Conservation (phyloP, 106 monocot species). For the Amphibolis antarctica region DNA sequence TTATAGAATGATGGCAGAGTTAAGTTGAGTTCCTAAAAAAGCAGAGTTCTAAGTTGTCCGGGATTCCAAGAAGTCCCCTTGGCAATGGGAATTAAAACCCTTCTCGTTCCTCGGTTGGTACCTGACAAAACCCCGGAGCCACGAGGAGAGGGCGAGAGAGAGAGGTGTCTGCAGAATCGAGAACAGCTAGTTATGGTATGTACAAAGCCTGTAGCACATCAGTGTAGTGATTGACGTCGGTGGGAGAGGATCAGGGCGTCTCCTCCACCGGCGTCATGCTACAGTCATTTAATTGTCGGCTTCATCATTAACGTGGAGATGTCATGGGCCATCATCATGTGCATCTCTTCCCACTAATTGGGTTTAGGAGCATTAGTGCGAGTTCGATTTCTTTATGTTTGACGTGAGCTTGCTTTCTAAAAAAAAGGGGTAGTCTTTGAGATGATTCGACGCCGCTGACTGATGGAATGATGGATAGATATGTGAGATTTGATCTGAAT, state of each 20-base stretch:
- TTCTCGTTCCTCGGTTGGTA: too few species aligned
- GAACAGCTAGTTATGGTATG: background rate
- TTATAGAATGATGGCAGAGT: too few species aligned
- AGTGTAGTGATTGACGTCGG: background rate
- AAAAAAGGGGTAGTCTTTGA: background rate
- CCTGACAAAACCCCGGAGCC: background rate
- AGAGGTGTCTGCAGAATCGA: background rate
- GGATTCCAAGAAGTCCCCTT: background rate
- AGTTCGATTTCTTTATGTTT: background rate
- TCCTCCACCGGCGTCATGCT: background rate
- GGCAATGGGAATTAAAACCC: background rate
- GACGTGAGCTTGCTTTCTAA: background rate
- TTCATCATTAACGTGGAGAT: background rate
- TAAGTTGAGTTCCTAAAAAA: too few species aligned
- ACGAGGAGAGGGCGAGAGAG: background rate
- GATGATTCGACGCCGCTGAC: slow-evolving; percentile 7
- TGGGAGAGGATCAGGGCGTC: background rate
- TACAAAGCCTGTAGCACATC: background rate
- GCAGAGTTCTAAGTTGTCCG: too few species aligned
- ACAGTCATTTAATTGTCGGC: background rate
- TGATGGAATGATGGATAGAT: slow-evolving; percentile 10
- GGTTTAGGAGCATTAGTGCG: background rate
- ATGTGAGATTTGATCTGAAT: background rate
- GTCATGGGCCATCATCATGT: background rate
- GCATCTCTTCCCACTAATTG: background rate